Percentiles rank a stretch among this genome's conserved stretches.
Conservation (phyloP, 169 alveolate genomes). For the Theileria annulata region DNA sequence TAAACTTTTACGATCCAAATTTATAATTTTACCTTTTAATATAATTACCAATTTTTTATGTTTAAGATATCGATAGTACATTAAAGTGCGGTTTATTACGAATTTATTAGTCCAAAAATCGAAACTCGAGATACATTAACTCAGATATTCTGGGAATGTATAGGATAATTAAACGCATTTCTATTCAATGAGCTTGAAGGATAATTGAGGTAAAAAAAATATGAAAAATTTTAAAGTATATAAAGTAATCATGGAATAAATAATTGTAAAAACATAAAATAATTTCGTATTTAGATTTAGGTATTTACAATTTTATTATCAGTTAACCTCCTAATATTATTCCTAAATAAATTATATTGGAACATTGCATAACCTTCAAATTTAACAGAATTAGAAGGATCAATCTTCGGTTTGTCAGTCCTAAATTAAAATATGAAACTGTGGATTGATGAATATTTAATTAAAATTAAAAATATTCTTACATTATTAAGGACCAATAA, state of each 20-base stretch:
- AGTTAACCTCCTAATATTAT: background rate
- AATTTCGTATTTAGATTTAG: background rate
- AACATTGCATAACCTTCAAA: background rate
- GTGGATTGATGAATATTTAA: too few species aligned
- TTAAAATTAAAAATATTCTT: slow-evolving; percentile 15
- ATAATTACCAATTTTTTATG: background rate
- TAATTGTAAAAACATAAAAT: too few species aligned
- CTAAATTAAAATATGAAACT: background rate
- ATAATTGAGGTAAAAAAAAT: background rate
- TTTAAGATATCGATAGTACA: background rate
- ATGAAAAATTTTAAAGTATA: background rate
- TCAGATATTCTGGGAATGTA: background rate
- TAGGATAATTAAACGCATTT: too few species aligned
- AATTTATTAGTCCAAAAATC: too few species aligned
- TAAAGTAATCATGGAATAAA: too few species aligned
- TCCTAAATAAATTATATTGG: background rate
- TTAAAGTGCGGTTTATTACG: background rate
- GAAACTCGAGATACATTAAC: background rate
- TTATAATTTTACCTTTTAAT: background rate
- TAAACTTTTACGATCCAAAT: slow-evolving; percentile 29
- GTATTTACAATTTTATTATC: background rate
- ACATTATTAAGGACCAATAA: slow-evolving; percentile 71
- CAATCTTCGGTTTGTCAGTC: background rate
- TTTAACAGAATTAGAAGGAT: background rate
- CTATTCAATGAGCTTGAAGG: background rate